These are phyloP conservation scores for Eremothecium sinecaudum DNA, from an alignment of 1,139 yeast species.

Conservation along the genomic window DNA sequence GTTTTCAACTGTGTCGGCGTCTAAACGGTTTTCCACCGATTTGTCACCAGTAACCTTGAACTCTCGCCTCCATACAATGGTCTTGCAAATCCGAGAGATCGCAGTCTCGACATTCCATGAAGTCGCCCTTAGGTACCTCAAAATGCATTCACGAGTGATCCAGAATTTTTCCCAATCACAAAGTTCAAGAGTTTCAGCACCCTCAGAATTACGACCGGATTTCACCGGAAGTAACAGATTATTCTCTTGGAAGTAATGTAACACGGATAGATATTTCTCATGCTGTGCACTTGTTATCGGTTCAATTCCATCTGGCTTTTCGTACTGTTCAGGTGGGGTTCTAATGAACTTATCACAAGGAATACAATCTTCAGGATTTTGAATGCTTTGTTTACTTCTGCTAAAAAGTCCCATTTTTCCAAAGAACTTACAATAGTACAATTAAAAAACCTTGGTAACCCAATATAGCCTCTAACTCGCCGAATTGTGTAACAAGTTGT, in stretches of 20 bases:
- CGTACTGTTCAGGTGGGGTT: slow-evolving; percentile 20
- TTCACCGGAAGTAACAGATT: slow-evolving; percentile 25
- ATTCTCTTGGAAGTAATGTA: slow-evolving; percentile 48
- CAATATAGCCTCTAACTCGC: no score
- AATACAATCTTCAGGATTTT: slow-evolving; percentile 15
- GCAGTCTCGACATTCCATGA: slow-evolving; percentile 73
- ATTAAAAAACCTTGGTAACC: no score
- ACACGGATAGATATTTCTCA: slow-evolving; percentile 46
- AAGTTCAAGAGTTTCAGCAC: slow-evolving; percentile 28
- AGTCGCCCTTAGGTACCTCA: slow-evolving; percentile 80
- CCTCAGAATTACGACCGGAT: slow-evolving; percentile 31
- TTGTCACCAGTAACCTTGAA: slow-evolving; percentile 65
- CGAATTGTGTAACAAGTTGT: no score
- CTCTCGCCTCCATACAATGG: slow-evolving; percentile 82
- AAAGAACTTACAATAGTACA: no score
- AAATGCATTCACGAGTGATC: slow-evolving; percentile 80
- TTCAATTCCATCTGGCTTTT: slow-evolving; percentile 13
- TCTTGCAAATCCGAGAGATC: slow-evolving; percentile 60
- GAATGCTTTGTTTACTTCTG: slow-evolving; percentile 13
- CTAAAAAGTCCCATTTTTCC: slow-evolving; percentile 28
- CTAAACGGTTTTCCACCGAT: slow-evolving; percentile 33
- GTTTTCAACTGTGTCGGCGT: slow-evolving; percentile 50
- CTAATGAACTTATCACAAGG: slow-evolving; percentile 18
- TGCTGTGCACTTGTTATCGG: slow-evolving; percentile 46
- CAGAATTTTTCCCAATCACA: slow-evolving; percentile 66